These are phyloP conservation scores for Rugonectria rugulosa DNA, from an alignment of 2,329 filamentous ascomycete genomes.

Conservation along the genomic window DNA sequence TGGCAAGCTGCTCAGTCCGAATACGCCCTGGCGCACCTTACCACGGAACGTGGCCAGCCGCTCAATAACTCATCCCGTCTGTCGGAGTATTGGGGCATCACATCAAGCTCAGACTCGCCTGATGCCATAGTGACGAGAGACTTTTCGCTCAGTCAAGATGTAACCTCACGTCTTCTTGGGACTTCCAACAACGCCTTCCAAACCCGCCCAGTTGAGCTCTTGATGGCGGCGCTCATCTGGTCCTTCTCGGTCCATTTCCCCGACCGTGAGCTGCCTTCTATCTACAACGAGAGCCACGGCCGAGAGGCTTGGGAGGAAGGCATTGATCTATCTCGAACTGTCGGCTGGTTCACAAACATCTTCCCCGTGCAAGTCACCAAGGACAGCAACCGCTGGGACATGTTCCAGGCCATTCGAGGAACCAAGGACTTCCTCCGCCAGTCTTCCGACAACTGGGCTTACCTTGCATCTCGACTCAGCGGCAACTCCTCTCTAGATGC, in stretches of 20 bases:
- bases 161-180: background rate
- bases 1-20: background rate
- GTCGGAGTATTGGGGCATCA: background rate
- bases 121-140: background rate
- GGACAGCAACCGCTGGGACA: too few species aligned
- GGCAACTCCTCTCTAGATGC: background rate
- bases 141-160: background rate
- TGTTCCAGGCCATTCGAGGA: background rate
- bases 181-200: background rate
- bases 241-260: too few species aligned
- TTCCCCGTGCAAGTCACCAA: too few species aligned
- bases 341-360: too few species aligned
- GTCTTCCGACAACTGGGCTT: background rate
- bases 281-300: too few species aligned
- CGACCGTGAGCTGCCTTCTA: too few species aligned
- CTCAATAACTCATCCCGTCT: background rate
- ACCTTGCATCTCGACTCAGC: background rate
- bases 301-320: too few species aligned
- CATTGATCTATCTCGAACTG: too few species aligned
- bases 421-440: background rate
- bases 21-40: background rate
- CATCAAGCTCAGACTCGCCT: background rate
- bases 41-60: background rate
- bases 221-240: too few species aligned
- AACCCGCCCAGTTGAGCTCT: background rate